Conservation (phyloP, 257 asterid species). For the Solanum etuberosum region DNA sequence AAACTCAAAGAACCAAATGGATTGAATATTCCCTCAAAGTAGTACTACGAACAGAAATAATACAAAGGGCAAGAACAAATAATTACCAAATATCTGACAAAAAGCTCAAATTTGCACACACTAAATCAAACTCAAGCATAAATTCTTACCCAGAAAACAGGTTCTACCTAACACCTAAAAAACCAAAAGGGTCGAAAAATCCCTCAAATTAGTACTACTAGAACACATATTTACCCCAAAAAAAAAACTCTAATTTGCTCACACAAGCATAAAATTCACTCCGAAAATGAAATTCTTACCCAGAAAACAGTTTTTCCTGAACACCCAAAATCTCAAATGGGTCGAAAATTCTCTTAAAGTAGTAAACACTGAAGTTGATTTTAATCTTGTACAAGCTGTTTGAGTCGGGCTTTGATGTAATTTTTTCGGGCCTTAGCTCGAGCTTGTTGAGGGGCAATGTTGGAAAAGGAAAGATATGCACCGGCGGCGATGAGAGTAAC, state of each 20-base stretch:
- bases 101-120: neutral
- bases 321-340: neutral
- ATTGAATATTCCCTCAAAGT: neutral
- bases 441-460: slow-evolving; percentile 47
- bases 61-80: neutral
- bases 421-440: slow-evolving; percentile 40
- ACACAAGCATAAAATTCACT: too few species aligned
- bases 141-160: neutral
- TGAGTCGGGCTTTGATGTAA: slow-evolving; percentile 38
- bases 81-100: neutral
- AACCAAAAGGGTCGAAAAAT: neutral
- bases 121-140: neutral
- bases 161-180: neutral
- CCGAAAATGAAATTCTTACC: neutral
- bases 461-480: slow-evolving; percentile 34
- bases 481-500: slow-evolving; percentile 22
- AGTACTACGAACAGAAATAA: neutral
- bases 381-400: slow-evolving; percentile 26
- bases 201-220: too few species aligned
- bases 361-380: neutral
- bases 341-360: neutral
- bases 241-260: too few species aligned
- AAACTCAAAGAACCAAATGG: neutral
- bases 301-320: neutral
- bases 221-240: too few species aligned